Conservation (phyloP, 78 protist genomes). For the Dictyostelium capitatum region DNA sequence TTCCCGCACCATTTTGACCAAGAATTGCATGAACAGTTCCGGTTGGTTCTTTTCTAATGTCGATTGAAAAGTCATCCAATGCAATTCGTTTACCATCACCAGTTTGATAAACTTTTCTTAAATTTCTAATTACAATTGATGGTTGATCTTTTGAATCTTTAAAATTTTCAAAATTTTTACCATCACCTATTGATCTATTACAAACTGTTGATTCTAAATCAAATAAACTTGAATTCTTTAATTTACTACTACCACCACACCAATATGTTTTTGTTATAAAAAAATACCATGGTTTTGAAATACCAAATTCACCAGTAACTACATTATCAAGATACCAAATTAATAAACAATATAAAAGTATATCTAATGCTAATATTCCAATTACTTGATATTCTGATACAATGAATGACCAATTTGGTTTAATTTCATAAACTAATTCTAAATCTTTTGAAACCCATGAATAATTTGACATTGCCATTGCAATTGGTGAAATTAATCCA, state of each 20-base stretch:
- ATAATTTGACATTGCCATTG: not conserved
- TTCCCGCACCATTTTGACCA: conserved; percentile 96
- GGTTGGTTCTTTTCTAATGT: conserved; percentile 3
- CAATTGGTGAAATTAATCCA: conserved; percentile 2
- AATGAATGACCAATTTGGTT: not conserved
- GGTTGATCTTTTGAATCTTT: not conserved
- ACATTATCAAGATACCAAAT: conserved; percentile 58
- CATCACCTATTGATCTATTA: conserved; percentile 1
- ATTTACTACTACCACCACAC: too few species aligned
- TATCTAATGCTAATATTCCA: not conserved
- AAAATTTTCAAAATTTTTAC: not conserved
- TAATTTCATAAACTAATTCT: not conserved
- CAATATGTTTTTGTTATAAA: conserved; percentile 23
- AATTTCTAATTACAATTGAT: conserved; percentile 3
- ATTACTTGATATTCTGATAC: not conserved
- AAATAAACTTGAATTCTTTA: not conserved
- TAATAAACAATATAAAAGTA: not conserved
- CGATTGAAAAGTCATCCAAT: not conserved
- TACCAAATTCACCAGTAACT: conserved; percentile 43
- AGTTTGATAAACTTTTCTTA: conserved; percentile 16
- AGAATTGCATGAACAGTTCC: conserved; percentile 80
- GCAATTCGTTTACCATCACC: conserved; percentile 20
- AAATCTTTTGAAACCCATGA: not conserved
- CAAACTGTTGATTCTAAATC: not conserved
- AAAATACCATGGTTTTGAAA: conserved; percentile 42